phyloP scores from a whole-genome alignment of 78 protist genomes.

The Tieghemostelium lacteum region DNA sequence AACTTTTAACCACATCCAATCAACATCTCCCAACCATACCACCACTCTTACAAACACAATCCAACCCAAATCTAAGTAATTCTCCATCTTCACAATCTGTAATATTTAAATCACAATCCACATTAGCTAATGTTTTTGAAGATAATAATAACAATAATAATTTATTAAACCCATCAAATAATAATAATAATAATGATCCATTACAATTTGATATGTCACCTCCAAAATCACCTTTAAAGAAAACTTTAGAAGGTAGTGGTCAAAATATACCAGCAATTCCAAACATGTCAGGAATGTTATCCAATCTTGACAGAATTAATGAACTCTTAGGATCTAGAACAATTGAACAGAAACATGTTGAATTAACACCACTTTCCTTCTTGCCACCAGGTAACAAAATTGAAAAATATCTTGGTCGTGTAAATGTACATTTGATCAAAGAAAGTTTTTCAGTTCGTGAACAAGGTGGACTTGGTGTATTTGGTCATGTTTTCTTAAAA shows the following conservation, averaged over 20 bases:
- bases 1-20: background rate
- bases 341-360: constrained; percentile 45
- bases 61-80: no score
- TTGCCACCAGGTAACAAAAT: constrained; percentile 45
- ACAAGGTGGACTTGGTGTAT: constrained; percentile 84
- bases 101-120: no score
- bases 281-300: no score
- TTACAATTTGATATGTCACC: constrained; percentile 78
- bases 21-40: background rate
- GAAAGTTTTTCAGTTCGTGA: constrained; percentile 77
- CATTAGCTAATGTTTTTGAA: background rate
- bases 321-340: constrained; percentile 8
- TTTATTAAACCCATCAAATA: no score
- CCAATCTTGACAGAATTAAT: constrained; percentile 1
- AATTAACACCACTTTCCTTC: constrained; percentile 76
- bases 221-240: constrained; percentile 69
- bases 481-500: constrained; percentile 77
- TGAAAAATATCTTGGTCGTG: constrained; percentile 72
- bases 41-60: background rate
- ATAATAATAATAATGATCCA: background rate
- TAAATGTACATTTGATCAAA: constrained; percentile 78
- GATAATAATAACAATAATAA: background rate
- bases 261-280: background rate
- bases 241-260: constrained; percentile 13
- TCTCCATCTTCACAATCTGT: background rate